Percentiles rank a stretch among this genome's conserved stretches.
These are phyloP conservation scores for Tritrichomonas musculus DNA, from an alignment of 208 protist genomes.

Conservation along the genomic window DNA sequence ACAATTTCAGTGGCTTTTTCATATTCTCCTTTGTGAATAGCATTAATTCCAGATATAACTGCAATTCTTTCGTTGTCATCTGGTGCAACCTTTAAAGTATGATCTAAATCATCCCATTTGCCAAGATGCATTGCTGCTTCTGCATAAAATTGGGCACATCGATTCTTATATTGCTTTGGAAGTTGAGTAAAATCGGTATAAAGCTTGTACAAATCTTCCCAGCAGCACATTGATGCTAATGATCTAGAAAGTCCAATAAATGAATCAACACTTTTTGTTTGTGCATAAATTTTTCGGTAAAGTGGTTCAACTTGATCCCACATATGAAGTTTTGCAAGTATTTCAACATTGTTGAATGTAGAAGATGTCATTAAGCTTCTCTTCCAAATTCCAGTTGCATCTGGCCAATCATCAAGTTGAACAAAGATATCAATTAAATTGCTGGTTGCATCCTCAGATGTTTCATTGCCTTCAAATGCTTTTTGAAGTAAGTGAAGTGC, in stretches of 20 bases:
- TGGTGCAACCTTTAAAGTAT: not conserved
- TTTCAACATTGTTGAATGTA: not conserved
- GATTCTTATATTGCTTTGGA: not conserved
- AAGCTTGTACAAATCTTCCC: not conserved
- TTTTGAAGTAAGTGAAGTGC: not conserved
- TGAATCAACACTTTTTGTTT: not conserved
- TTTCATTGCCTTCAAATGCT: not conserved
- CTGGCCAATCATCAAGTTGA: not conserved
- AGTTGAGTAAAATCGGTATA: not conserved
- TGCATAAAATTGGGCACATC: not conserved
- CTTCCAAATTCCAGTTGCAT: not conserved
- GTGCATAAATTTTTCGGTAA: not conserved
- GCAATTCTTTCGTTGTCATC: not conserved
- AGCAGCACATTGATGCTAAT: not conserved
- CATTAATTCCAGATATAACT: not conserved
- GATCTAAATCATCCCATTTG: not conserved
- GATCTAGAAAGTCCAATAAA: not conserved
- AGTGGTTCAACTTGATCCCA: not conserved
- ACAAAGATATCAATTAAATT: not conserved
- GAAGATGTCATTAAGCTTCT: not conserved
- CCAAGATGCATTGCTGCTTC: not conserved
- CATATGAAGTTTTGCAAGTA: not conserved
- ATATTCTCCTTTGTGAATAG: not conserved
- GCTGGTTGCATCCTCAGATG: not conserved
- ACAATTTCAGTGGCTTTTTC: not conserved